A percentile compares a stretch with the other conserved stretches of the same genome.
These are phyloP conservation scores for Amanita polypyramis DNA, from an alignment of 768 basidiomycete genomes.

Conservation along the genomic window DNA sequence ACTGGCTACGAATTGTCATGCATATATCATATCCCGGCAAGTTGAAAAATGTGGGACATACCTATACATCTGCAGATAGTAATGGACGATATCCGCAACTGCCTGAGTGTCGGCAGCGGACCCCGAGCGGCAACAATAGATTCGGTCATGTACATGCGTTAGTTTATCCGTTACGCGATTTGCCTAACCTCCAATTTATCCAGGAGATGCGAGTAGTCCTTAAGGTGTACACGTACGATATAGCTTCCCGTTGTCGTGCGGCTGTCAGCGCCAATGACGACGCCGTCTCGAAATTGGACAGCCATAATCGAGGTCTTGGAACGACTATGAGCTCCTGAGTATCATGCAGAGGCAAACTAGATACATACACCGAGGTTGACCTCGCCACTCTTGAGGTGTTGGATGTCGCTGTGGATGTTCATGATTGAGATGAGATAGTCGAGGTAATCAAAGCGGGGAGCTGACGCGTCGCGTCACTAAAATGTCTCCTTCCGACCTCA, in stretches of 20 bases:
- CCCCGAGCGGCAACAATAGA: constrained; percentile 98
- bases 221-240: constrained; percentile 48
- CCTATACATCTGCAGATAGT: constrained; percentile 68
- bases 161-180: constrained; percentile 99
- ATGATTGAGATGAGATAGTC: constrained; percentile 25
- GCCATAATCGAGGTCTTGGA: constrained; percentile 98
- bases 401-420: constrained; percentile 63
- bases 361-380: constrained; percentile 88
- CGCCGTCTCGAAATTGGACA: constrained; percentile 90
- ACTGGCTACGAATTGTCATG: constrained; percentile 29
- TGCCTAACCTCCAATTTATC: constrained; percentile 40
- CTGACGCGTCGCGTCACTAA: constrained; percentile 46
- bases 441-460: constrained; percentile 18
- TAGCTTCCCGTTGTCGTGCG: constrained; percentile 95
- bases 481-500: constrained; percentile 23
- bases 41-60: constrained; percentile 23
- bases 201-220: neutral
- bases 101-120: constrained; percentile 98
- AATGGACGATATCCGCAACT: constrained; percentile 85
- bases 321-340: constrained; percentile 3
- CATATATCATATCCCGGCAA: constrained; percentile 3
- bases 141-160: constrained; percentile 91
- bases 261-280: constrained; percentile 95
- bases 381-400: constrained; percentile 87
- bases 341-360: constrained; percentile 1